These are phyloP conservation scores for Claviceps purpurea DNA, from an alignment of 2,329 filamentous ascomycete genomes.

Conservation along the genomic window DNA sequence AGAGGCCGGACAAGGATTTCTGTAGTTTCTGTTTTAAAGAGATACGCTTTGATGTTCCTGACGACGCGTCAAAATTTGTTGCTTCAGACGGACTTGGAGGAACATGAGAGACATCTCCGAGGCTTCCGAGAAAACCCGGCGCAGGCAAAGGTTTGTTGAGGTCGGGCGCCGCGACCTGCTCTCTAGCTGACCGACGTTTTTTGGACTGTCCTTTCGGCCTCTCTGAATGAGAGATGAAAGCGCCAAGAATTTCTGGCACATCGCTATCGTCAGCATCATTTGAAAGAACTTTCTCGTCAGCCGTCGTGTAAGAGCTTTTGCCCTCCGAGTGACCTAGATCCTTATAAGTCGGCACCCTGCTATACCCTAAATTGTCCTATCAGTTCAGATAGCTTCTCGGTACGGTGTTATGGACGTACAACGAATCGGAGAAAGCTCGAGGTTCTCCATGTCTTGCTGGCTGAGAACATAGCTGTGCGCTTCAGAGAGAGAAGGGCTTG, in stretches of 20 bases:
- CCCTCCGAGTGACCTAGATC: constrained; percentile 12
- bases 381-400: not conserved
- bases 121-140: not conserved
- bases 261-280: not conserved
- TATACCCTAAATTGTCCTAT: constrained; percentile 11
- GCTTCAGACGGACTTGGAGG: not conserved
- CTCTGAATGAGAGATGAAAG: not conserved
- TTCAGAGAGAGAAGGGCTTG: constrained; percentile 17
- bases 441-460: constrained; percentile 19
- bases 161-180: not conserved
- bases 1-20: constrained; percentile 4
- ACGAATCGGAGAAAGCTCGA: constrained; percentile 22
- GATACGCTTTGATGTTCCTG: not conserved
- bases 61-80: not conserved
- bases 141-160: constrained; percentile 1
- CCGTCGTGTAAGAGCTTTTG: constrained; percentile 14
- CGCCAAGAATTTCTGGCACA: not conserved
- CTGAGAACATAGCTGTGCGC: constrained; percentile 16
- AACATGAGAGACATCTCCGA: not conserved
- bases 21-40: constrained; percentile 2
- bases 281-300: constrained; percentile 8
- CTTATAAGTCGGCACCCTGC: constrained; percentile 8
- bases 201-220: not conserved
- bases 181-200: not conserved
- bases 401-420: constrained; percentile 14